Evolutionary conservation across 192 early-diverging fungal species (phyloP), one percentile per base, ranked within the genome.

Genomic region (Mortierella claussenii): DNA sequence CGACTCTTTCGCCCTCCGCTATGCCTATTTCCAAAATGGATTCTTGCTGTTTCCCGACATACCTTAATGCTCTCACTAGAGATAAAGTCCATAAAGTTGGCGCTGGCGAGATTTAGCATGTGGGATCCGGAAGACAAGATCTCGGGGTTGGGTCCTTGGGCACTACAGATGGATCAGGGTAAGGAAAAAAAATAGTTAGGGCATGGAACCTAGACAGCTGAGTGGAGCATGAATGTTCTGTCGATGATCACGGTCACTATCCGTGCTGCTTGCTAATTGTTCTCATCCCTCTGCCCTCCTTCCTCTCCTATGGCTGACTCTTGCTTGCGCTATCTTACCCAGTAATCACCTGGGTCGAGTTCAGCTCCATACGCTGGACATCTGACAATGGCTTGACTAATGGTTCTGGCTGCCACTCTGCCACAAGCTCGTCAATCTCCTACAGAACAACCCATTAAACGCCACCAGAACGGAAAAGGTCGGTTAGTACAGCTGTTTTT

Each of bases 351-450:
- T 91, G 89, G 4, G 88, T 83, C 83, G 88, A 93, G 40, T 94
- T 93, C 21, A 98, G 81, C 17, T 94, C 91, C 61, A 88, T 83
- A 49, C 80, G 81, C 52, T 91, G 86, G 58, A 88, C 86, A 9
- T 89, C 89, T 31, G 89, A 89, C 36, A 96, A 71, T 8, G 83
- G 80, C 21, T 93, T 88, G 18, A 95, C 93, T n/a, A 99, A 84
- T 18, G 95, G 90, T 81, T 99, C 97, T 6, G 97, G 96, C 61
- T 89, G 90, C 97, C 97, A 99, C 58, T 97, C 96, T 36, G 95
- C 91, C 24, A 93, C 88, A 15, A 97, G 87, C 63, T 99, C 96
- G 80, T 97, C 92, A 32, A 99, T 86, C 79, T 99, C 97, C 95
- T 94, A 81, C 20, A 17, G 27, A 65, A 34, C 2, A 21, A 62